Conservation (phyloP, 306 rosid species). For the Trifolium subterraneum region DNA sequence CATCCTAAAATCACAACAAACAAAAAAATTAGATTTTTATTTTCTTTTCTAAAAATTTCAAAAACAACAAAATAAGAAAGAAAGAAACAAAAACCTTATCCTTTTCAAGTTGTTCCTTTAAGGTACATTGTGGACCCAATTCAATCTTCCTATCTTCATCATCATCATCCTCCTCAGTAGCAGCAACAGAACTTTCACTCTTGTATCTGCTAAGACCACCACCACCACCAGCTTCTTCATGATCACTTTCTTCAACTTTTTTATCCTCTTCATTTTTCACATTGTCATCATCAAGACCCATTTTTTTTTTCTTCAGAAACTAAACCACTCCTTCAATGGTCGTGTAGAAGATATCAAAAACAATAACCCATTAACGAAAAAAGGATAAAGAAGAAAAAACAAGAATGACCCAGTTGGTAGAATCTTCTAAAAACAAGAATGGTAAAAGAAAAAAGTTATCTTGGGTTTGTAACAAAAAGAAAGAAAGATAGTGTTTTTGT, state of each 20-base stretch:
- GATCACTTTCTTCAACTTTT: constrained; percentile 18
- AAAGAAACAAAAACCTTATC: constrained; percentile 67
- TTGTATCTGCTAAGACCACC: constrained; percentile 44
- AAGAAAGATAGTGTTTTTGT: neutral
- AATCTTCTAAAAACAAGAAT: constrained; percentile 50
- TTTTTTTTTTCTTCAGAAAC: constrained; percentile 58
- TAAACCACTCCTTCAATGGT: constrained; percentile 58
- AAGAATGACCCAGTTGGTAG: constrained; percentile 53
- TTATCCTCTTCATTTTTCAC: constrained; percentile 35
- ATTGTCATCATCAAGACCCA: constrained; percentile 75
- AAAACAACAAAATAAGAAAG: neutral
- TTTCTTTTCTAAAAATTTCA: neutral
- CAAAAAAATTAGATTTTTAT: neutral
- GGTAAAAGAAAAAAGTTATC: constrained; percentile 41
- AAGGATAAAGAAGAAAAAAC: neutral
- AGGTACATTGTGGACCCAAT: constrained; percentile 86
- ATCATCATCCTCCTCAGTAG: constrained; percentile 85
- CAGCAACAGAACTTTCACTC: constrained; percentile 69
- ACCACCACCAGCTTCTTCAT: constrained; percentile 23
- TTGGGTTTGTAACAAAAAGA: constrained; percentile 41
- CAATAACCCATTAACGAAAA: constrained; percentile 51
- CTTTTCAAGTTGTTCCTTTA: constrained; percentile 89
- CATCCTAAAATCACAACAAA: constrained; percentile 60
- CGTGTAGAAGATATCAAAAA: constrained; percentile 32
- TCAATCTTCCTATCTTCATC: constrained; percentile 79